Evolutionary conservation across 352 stramenopile species (phyloP).

Genomic region (Pythium dissotocum): DNA sequence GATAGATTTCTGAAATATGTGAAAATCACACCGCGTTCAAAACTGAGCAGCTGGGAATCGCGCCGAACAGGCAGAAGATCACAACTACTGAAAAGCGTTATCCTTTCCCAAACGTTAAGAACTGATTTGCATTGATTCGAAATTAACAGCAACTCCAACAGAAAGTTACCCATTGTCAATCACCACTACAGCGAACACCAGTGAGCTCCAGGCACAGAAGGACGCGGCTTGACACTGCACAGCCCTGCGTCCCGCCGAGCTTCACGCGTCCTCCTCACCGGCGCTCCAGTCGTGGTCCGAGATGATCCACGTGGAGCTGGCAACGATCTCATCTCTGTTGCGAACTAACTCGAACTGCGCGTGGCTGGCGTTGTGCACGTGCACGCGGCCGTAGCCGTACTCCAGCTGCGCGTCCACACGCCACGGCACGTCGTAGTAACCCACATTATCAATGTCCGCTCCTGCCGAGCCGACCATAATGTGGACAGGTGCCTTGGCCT

Average conservation of each 20-base stretch:
- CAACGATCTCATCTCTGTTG: constrained; percentile 22
- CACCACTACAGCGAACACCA: not conserved
- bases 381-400: constrained; percentile 33
- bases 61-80: not conserved
- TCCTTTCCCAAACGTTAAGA: not conserved
- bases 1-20: constrained; percentile 3
- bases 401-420: constrained; percentile 18
- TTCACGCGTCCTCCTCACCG: not conserved
- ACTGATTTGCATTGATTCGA: not conserved
- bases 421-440: constrained; percentile 29
- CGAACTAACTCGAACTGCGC: constrained; percentile 29
- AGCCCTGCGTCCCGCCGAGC: not conserved
- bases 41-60: not conserved
- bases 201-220: not conserved
- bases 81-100: not conserved
- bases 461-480: constrained; percentile 36
- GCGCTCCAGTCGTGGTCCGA: constrained; percentile 29
- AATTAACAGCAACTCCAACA: constrained; percentile 4
- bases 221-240: not conserved
- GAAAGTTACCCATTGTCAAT: too few relatives aligned
- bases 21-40: not conserved
- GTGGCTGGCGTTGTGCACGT: constrained; percentile 31
- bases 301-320: constrained; percentile 28
- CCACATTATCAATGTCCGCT: constrained; percentile 24
- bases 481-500: constrained; percentile 29